Base-by-base conservation (phyloP, 2,329 filamentous ascomycete species). In the Onygenales sp. region DNA sequence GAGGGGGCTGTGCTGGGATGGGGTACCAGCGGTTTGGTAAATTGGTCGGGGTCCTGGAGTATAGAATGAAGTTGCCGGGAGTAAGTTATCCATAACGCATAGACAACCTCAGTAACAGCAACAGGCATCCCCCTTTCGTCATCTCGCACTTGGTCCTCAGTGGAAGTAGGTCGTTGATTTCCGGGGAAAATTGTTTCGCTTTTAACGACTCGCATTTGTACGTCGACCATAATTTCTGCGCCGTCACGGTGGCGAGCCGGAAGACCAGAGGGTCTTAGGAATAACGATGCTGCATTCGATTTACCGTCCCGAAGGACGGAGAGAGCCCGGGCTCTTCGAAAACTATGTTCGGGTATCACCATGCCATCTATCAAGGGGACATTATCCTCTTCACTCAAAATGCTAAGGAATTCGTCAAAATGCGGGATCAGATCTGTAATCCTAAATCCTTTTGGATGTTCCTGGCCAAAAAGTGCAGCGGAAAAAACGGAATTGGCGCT, bases 401-500 rank as follows among this genome's bases (percentile, higher is more conserved):
- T 83, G 42, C 83, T 77, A 49, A 98, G 74, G 44, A 95, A 84
- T 58, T 84, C 85, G 68, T 94, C 88, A 63, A 98, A 97, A 44
- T 85, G 82, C 0, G 92, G 91, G 32, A 98, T 85, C 36, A 98
- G 73, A 32, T 88, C 81, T 56, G 81, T 88, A 61, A 98, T 87
- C 31, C 82, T 77, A 58, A 88, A 78, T 5, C 91, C 90, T 61
- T 95, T 86, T 0, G 90, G 86, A 58, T 85, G 86, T 61, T 88
- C 84, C 67, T 94, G 84, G 3, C 93, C 93, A 67, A 98, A 98
- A 2, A 98, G 77, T 0, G 91, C 89, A 6, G 88, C 87, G 6
- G 88, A 94, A 65, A 98, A 97, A 17, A 94, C 92, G 2, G 89
- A 88, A 68, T 98, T 98, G 7, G 91, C 93, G 71, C 91, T 96